Evolutionary conservation across 202 grass and related monocot genomes (phyloP).

Genomic region (Zoysia matrella): DNA sequence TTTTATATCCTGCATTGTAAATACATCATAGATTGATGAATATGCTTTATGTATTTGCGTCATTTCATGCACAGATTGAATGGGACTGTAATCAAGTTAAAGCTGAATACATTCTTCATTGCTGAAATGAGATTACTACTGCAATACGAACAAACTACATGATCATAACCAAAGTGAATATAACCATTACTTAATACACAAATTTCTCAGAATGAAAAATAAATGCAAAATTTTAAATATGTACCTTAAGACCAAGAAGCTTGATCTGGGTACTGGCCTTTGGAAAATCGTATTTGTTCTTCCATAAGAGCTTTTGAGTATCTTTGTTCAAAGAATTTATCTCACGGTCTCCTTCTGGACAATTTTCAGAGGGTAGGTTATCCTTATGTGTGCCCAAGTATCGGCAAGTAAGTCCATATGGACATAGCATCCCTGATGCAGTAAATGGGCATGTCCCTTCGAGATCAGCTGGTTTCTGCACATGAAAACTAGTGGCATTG

Average conservation of each 20-base stretch:
- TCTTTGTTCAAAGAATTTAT: constrained; percentile 84
- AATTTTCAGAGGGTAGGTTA: constrained; percentile 43
- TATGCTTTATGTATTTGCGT: no score
- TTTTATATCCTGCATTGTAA: constrained; percentile 52
- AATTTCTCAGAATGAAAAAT: constrained; percentile 4
- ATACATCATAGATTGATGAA: background rate
- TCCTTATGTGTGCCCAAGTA: constrained; percentile 74
- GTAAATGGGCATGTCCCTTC: constrained; percentile 85
- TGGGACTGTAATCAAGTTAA: background rate
- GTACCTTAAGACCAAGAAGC: constrained; percentile 92
- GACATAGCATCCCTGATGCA: constrained; percentile 53
- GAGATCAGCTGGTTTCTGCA: constrained; percentile 88
- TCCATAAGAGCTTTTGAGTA: constrained; percentile 93
- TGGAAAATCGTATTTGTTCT: constrained; percentile 84
- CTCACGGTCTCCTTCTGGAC: constrained; percentile 48
- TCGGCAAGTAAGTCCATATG: constrained; percentile 80
- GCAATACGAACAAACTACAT: background rate
- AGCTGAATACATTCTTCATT: background rate
- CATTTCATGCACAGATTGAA: background rate
- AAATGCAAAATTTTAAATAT: background rate
- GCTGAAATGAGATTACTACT: background rate
- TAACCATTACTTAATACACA: background rate
- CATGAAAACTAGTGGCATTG: constrained; percentile 25
- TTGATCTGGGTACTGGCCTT: constrained; percentile 86
- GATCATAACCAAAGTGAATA: background rate